These are phyloP conservation scores for Thielaviopsis populi DNA, from an alignment of 2,329 filamentous ascomycete genomes.

Conservation along the genomic window DNA sequence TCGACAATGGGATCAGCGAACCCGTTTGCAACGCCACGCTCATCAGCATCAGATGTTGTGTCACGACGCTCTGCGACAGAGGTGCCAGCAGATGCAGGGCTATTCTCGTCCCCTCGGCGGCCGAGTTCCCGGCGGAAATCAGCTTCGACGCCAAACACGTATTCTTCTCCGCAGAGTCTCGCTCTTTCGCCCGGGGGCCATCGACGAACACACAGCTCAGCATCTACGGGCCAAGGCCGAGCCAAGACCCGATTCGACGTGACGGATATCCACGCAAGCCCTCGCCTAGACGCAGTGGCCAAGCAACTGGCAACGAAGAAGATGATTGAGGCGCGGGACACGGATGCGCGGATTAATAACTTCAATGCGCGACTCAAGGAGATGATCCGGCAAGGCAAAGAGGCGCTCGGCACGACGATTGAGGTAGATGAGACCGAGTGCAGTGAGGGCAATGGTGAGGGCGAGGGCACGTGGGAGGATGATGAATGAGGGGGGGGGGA, in stretches of 20 bases:
- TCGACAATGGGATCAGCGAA: background rate
- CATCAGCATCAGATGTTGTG: background rate
- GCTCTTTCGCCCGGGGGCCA: background rate
- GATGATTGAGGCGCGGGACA: constrained; percentile 57
- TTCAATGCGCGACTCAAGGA: constrained; percentile 67
- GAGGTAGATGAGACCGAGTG: constrained; percentile 42
- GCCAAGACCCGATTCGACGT: constrained; percentile 16
- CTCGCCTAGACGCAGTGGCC: constrained; percentile 48
- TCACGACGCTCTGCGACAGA: background rate
- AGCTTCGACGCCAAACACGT: background rate
- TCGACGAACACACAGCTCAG: constrained; percentile 3
- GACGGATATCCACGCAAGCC: constrained; percentile 28
- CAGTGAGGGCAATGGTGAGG: constrained; percentile 29
- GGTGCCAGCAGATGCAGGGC: background rate
- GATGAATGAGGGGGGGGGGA: background rate
- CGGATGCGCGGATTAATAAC: constrained; percentile 62
- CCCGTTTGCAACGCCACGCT: background rate
- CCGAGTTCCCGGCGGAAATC: background rate
- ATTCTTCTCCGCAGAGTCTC: background rate
- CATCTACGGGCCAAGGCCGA: background rate
- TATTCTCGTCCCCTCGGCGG: constrained; percentile 29
- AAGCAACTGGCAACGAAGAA: constrained; percentile 58
- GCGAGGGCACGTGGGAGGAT: constrained; percentile 17
- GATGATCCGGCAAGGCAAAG: constrained; percentile 79
- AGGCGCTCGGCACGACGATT: constrained; percentile 64